Evolutionary conservation across 805 yeast genomes (phyloP), one percentile per base, ranked within the genome.

Genomic region (Saccharomycopsis fibuligera): DNA sequence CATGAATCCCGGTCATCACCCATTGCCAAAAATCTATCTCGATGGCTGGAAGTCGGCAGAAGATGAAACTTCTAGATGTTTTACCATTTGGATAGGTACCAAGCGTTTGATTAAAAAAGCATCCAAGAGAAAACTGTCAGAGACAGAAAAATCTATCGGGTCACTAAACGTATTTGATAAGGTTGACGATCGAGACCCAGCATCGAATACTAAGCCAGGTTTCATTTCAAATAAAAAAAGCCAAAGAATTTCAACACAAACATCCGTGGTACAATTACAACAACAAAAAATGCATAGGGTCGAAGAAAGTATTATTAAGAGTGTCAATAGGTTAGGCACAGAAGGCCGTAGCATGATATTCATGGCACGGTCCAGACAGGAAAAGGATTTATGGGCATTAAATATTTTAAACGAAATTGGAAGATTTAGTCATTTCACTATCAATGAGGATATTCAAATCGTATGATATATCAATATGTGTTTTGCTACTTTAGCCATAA

Each of bases 21-120:
- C 81, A 0, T 60, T 84, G 27, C 96, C 97, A 0, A 68, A 95
- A 31, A 68, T 83, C 0, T 89, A 85, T 59, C 65, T 74, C 1
- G 95, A 89, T 63, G 96, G 96, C 0, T 84, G 95, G 88, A 75
- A 72, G 54, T 83, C 95, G 2, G 69, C 78, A 6, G 98, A 91
- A 58, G 85, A 81, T 42, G 93, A 86, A 55, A 57, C 72, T n/a
- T 66, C 77, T 24, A 69, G 96, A 44, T 79, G 93, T 54, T 89
- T 91, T 58, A 86, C 93, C 0, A 57, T 91, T 2, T 89, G 96
- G 96, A 78, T 81, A 63, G 91, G 89, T 0, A 72, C 73, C 5
- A 84, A 81, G 56, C 65, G 81, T 48, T 64, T 70, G 2, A 65
- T 78, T 49, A 59, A 71, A 19, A 30, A 19, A 14, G 9, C 29